These are phyloP conservation scores for Nidula niveotomentosa DNA, from an alignment of 1,284 basidiomycete genomes.

Conservation along the genomic window DNA sequence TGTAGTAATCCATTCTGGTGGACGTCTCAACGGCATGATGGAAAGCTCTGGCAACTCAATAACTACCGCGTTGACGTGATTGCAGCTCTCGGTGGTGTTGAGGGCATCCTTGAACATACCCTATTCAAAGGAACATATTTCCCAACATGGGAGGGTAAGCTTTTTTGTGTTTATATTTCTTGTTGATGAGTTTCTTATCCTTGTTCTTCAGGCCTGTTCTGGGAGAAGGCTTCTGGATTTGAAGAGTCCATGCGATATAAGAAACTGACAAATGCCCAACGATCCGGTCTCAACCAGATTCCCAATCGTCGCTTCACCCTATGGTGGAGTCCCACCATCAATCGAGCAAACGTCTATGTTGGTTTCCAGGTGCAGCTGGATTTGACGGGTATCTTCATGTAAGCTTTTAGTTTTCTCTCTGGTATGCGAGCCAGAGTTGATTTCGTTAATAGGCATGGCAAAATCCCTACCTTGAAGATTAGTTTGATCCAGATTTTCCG, in stretches of 20 bases:
- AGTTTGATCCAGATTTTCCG: conserved; percentile 99
- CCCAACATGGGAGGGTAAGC: conserved; percentile 83
- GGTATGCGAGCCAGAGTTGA: conserved; percentile 3
- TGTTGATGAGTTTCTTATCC: conserved; percentile 5
- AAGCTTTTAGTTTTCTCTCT: conserved; percentile 16
- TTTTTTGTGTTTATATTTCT: not conserved
- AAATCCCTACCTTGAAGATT: conserved; percentile 97
- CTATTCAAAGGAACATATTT: conserved; percentile 98
- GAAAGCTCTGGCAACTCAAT: conserved; percentile 97
- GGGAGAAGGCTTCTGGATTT: conserved; percentile 95
- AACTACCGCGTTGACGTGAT: conserved; percentile 99
- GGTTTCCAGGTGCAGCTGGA: conserved; percentile 99
- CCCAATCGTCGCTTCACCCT: conserved; percentile 99
- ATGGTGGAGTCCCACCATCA: conserved; percentile 99
- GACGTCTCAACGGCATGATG: conserved; percentile 98
- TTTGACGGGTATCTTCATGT: conserved; percentile 93
- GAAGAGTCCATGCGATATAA: conserved; percentile 98
- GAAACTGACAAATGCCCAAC: conserved; percentile 94
- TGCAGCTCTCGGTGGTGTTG: conserved; percentile 97
- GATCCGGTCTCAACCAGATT: conserved; percentile 97
- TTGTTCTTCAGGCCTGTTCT: conserved; percentile 70
- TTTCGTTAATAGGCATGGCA: conserved; percentile 80
- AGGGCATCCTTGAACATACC: conserved; percentile 97
- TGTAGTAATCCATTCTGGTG: conserved; percentile 94
- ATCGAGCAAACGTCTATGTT: conserved; percentile 98